A percentile compares a stretch with the other conserved stretches of the same genome.
These are phyloP conservation scores for Suillus placidus DNA, from an alignment of 768 basidiomycete genomes.

Conservation along the genomic window DNA sequence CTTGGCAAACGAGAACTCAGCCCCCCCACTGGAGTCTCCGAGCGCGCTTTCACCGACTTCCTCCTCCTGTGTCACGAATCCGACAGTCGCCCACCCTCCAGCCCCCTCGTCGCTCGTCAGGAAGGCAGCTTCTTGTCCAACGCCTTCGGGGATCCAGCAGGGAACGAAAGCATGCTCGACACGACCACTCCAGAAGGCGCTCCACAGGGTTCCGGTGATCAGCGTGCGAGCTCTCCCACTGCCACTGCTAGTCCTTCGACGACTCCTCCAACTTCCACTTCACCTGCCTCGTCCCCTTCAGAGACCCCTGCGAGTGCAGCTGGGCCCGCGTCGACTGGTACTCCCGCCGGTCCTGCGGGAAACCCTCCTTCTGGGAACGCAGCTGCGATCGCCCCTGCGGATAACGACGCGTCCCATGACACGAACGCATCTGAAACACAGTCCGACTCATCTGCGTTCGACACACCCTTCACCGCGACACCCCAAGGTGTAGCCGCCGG, in stretches of 20 bases:
- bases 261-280: neutral
- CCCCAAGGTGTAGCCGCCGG: neutral
- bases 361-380: neutral
- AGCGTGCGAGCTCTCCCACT: neutral
- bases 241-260: neutral
- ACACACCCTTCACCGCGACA: no score
- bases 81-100: constrained; percentile 9
- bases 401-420: neutral
- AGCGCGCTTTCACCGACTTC: constrained; percentile 26
- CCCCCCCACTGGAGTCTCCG: constrained; percentile 27
- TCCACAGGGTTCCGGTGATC: neutral
- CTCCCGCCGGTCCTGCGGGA: neutral
- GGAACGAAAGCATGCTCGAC: neutral
- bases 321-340: neutral
- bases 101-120: constrained; percentile 27
- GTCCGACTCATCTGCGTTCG: neutral
- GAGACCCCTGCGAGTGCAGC: neutral
- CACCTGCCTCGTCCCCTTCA: constrained; percentile 4
- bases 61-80: constrained; percentile 31
- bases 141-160: neutral
- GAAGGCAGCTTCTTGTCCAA: constrained; percentile 15
- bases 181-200: neutral
- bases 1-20: constrained; percentile 22
- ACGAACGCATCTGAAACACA: no score
- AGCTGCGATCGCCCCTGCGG: neutral